Evolutionary conservation across 768 basidiomycete species (phyloP), one percentile per base, ranked within the genome.

Genomic region (Cystofilobasidium capitatum): DNA sequence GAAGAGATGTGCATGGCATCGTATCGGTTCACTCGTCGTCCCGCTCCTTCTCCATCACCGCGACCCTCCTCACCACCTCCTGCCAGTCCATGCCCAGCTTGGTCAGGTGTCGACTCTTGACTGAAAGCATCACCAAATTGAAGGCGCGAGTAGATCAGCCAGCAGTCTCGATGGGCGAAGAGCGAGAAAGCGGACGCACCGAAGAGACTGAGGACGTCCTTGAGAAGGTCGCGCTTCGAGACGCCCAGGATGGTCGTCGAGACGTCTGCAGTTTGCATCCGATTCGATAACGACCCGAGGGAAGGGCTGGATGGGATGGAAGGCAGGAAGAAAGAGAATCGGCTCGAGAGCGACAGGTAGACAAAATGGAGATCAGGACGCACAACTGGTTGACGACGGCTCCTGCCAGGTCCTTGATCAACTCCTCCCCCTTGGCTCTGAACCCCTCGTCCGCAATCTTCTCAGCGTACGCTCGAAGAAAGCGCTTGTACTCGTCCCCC

Each of bases 391-490:
- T 12, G n/a, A 24, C 42, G 45, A 44, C 31, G 26, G 35, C 26
- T 0, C 59, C 66, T 14, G 60, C 66, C 37, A 98, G 80, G 70
- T 97, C 96, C 76, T 83, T 87, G 59, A 94, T 83, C 64, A 99
- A 77, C 76, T 98, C 94, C 75, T 96, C 93, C 22, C 85, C 92
- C 76, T 93, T 91, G 42, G 80, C 87, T 69, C 83, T 80, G 75
- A 91, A 91, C 0, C 88, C 91, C 75, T 94, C 91, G 70, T 96
- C 89, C 40, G 88, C 90, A 47, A 98, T 80, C 78, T 84, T 86
- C 80, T 83, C 88, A 42, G 90, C 86, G 75, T 96, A 97, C 71
- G 84, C 71, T 64, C 85, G 71, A 71, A 97, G 74, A 64, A 83
- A 84, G 72, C 85, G 82, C 75, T 85, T 88, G 77, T 89, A 96